Conservation (phyloP, 805 yeast genomes). For the Debaryomyces maramus region DNA sequence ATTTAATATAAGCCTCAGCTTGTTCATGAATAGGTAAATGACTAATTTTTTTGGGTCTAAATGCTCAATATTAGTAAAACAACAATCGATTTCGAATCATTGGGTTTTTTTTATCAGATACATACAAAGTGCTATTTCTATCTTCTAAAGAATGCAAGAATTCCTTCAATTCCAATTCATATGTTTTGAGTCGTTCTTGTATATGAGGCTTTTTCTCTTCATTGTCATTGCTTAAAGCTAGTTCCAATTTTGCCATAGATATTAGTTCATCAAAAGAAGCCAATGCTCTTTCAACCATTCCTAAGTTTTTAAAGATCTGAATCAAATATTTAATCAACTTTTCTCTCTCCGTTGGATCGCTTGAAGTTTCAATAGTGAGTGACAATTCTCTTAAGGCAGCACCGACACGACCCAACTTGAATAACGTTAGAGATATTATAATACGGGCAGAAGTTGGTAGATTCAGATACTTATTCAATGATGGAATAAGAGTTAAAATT, state of each 20-base stretch:
- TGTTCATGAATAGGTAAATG: slow-evolving; percentile 20
- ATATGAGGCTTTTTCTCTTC: background rate
- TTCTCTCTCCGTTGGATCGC: slow-evolving; percentile 13
- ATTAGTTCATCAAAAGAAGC: slow-evolving; percentile 14
- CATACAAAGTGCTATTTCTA: too few species aligned
- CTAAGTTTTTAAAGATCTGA: slow-evolving; percentile 16
- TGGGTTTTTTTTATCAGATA: too few species aligned
- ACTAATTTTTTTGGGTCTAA: background rate
- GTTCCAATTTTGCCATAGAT: slow-evolving; percentile 7
- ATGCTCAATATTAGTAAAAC: too few species aligned
- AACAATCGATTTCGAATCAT: too few species aligned
- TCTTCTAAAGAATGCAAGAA: background rate
- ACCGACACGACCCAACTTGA: slow-evolving; percentile 22
- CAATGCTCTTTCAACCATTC: slow-evolving; percentile 11
- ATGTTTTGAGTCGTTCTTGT: slow-evolving; percentile 5
- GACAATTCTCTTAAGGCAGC: slow-evolving; percentile 27
- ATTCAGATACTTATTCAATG: slow-evolving; percentile 6
- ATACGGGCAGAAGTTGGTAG: slow-evolving; percentile 14
- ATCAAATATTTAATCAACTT: slow-evolving; percentile 15
- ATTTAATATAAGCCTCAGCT: slow-evolving; percentile 15
- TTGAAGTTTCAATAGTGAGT: slow-evolving; percentile 23
- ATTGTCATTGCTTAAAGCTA: slow-evolving; percentile 5
- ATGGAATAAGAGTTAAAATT: slow-evolving; percentile 16
- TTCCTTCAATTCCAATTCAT: slow-evolving; percentile 5
- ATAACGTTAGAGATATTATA: slow-evolving; percentile 18